Evolutionary conservation across 2,329 filamentous ascomycete genomes (phyloP).

Genomic region (Trichothecium sympodiale): DNA sequence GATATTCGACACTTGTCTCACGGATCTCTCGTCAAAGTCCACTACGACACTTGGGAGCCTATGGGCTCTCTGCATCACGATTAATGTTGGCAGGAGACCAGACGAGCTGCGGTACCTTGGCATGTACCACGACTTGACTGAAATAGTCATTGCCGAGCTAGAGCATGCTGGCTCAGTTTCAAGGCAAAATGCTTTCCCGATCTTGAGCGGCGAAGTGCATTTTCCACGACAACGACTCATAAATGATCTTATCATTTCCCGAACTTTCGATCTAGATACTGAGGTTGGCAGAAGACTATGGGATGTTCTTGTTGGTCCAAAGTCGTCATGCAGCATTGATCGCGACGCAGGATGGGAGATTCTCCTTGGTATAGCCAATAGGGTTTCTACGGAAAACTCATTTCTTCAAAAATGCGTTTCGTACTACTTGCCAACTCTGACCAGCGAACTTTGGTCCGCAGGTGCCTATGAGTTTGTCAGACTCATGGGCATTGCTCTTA

Average conservation of each 20-base stretch:
- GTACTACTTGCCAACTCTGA: constrained; percentile 45
- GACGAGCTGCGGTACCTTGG: constrained; percentile 47
- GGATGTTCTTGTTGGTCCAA: constrained; percentile 58
- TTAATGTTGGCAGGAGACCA: constrained; percentile 28
- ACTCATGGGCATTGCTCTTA: constrained; percentile 33
- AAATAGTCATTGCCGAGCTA: constrained; percentile 53
- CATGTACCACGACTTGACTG: constrained; percentile 48
- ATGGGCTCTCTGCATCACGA: constrained; percentile 45
- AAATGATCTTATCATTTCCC: constrained; percentile 44
- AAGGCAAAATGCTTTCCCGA: constrained; percentile 25
- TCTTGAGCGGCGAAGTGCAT: constrained; percentile 37
- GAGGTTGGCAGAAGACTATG: constrained; percentile 57
- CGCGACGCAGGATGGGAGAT: constrained; percentile 60
- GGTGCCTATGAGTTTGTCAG: constrained; percentile 55
- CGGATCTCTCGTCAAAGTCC: constrained; percentile 55
- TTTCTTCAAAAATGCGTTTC: constrained; percentile 44
- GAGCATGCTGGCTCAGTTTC: constrained; percentile 36
- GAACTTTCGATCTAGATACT: constrained; percentile 49
- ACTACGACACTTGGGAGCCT: constrained; percentile 61
- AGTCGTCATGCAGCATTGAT: constrained; percentile 47
- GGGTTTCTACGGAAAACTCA: constrained; percentile 35
- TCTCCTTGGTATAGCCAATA: constrained; percentile 37
- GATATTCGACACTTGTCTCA: constrained; percentile 56
- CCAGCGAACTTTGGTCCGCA: constrained; percentile 45
- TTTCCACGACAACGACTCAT: constrained; percentile 47